Evolutionary conservation across 2,329 filamentous ascomycete genomes (phyloP), one percentile per base, ranked within the genome.

Genomic region (Pseudogymnoascus verrucosus): DNA sequence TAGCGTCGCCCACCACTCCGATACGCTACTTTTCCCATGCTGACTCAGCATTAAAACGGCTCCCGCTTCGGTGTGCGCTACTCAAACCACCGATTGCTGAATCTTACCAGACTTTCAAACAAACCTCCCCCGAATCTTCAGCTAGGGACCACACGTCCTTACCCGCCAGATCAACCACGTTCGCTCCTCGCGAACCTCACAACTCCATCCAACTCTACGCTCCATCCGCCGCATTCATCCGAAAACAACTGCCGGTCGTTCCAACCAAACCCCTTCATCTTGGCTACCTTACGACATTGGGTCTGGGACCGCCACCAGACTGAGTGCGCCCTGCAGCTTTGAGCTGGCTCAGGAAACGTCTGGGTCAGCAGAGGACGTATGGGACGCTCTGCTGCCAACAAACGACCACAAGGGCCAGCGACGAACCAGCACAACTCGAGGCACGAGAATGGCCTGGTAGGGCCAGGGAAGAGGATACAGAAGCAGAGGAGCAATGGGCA

Each of bases 391-490:
- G 64, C 69, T 62, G 69, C 67, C 64, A 64, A 68, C 67, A 74
- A 74, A 71, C 71, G 72, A 73, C 71, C 73, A 69, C 70, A 69
- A 67, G 72, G 70, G 67, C 81, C 80, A 78, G 80, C 80, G 74
- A 77, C 77, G 69, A 88, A 81, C 78, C 83, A 87, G 76, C 86
- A 86, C 79, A 88, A 88, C 78, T 85, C 82, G 73, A 86, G 89
- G 76, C 89, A 96, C 79, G 92, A 96, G 79, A 92, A 90, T 88
- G 91, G 91, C 74, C 82, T 91, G 76, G 89, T 92, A 82, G 87
- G 87, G 72, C 86, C 89, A 62, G 88, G 88, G 69, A 91, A 87
- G 80, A 87, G 87, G 66, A 69, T 74, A 39, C 68, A 68, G 67
- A 82, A 81, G 74, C 80, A 82, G 72, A 83, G 80, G 72, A 83